Evolutionary conservation across 768 basidiomycete genomes (phyloP).

Genomic region (Xerocomellus chrysenteron): DNA sequence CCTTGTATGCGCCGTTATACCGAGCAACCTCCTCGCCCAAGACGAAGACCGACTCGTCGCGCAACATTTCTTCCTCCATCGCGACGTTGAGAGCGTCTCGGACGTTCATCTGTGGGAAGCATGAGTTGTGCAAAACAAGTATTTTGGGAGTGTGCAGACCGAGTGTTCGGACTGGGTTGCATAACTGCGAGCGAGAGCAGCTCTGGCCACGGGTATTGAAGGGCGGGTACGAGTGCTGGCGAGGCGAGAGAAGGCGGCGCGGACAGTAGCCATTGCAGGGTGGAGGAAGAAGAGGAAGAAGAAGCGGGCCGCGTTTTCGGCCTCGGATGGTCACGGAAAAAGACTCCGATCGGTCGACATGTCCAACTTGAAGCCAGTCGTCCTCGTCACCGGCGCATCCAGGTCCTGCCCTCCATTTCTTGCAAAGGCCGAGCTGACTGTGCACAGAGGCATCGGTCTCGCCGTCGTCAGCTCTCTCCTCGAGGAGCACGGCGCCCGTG

Average conservation of each 20-base stretch:
- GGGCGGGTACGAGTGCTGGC: slow-evolving; percentile 42
- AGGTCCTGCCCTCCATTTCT: slow-evolving; percentile 43
- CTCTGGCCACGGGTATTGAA: slow-evolving; percentile 42
- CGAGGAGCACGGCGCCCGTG: slow-evolving; percentile 57
- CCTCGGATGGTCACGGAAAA: slow-evolving; percentile 27
- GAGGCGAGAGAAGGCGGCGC: slow-evolving; percentile 63
- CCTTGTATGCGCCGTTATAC: slow-evolving; percentile 98
- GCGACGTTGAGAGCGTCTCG: slow-evolving; percentile 96
- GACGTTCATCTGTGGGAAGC: slow-evolving; percentile 79
- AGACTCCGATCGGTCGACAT: slow-evolving; percentile 11
- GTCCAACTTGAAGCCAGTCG: slow-evolving; percentile 53
- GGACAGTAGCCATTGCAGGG: slow-evolving; percentile 52
- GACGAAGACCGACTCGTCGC: slow-evolving; percentile 93
- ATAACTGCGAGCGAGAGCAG: slow-evolving; percentile 54
- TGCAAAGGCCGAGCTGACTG: background rate
- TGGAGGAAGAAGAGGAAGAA: slow-evolving; percentile 8
- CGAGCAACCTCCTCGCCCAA: slow-evolving; percentile 97
- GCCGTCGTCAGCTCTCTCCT: slow-evolving; percentile 71
- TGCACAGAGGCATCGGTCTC: slow-evolving; percentile 71
- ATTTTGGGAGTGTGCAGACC: slow-evolving; percentile 38
- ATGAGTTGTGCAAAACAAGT: slow-evolving; percentile 17
- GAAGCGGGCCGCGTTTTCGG: slow-evolving; percentile 12
- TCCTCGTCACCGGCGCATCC: slow-evolving; percentile 85
- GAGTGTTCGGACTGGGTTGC: slow-evolving; percentile 57
- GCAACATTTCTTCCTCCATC: slow-evolving; percentile 99